A percentile compares a stretch with the other conserved stretches of the same genome.
Evolutionary conservation across 805 yeast species (phyloP).

Genomic region (Starmerella geochares): DNA sequence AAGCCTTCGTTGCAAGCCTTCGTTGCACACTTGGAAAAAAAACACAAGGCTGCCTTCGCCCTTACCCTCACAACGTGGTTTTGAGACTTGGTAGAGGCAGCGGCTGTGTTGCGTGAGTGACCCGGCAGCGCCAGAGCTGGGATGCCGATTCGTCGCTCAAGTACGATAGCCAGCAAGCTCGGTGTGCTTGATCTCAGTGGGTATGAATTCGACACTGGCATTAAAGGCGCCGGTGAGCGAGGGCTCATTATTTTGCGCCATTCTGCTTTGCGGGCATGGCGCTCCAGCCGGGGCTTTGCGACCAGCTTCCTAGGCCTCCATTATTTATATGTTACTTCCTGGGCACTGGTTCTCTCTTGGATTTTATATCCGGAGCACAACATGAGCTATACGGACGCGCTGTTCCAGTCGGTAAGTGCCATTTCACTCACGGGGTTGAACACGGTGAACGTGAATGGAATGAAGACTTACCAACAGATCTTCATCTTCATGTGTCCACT

Average conservation of each 20-base stretch:
- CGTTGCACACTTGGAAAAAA: background rate
- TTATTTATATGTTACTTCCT: constrained; percentile 51
- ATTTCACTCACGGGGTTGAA: constrained; percentile 88
- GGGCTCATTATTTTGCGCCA: background rate
- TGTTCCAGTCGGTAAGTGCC: constrained; percentile 67
- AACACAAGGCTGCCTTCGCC: background rate
- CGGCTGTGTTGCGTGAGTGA: background rate
- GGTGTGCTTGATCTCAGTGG: constrained; percentile 29
- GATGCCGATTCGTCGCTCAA: constrained; percentile 13
- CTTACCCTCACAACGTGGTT: background rate
- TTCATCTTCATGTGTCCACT: constrained; percentile 51
- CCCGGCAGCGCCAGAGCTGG: background rate
- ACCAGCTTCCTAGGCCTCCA: constrained; percentile 26
- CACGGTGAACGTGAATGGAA: constrained; percentile 55
- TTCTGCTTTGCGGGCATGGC: constrained; percentile 11
- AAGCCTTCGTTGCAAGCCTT: too few species aligned
- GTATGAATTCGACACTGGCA: constrained; percentile 19
- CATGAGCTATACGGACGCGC: constrained; percentile 59
- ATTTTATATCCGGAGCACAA: constrained; percentile 66
- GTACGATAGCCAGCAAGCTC: constrained; percentile 5
- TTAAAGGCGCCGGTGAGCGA: constrained; percentile 12
- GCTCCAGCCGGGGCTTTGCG: constrained; percentile 1
- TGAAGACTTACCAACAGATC: constrained; percentile 72
- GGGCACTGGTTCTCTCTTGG: constrained; percentile 59
- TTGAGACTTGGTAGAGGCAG: background rate